These are phyloP conservation scores for Pichia thaimueangensis DNA, from an alignment of 805 yeast genomes.

Conservation along the genomic window DNA sequence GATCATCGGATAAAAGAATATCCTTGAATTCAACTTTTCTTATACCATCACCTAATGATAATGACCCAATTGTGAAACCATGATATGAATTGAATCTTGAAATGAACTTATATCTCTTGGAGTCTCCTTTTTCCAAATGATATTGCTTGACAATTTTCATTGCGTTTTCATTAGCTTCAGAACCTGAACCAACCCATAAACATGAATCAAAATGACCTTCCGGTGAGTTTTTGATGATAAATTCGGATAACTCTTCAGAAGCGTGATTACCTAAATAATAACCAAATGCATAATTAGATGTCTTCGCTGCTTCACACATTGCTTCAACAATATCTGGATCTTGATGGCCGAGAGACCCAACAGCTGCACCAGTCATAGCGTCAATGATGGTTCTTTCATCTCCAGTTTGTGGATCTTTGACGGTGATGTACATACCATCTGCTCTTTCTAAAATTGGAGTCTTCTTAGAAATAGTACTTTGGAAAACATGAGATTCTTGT, in stretches of 20 bases:
- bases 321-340: slow-evolving; percentile 35
- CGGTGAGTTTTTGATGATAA: slow-evolving; percentile 38
- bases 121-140: slow-evolving; percentile 36
- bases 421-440: slow-evolving; percentile 18
- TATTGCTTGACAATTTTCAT: slow-evolving; percentile 57
- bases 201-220: slow-evolving; percentile 35
- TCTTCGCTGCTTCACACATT: slow-evolving; percentile 33
- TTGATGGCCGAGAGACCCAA: slow-evolving; percentile 41
- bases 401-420: slow-evolving; percentile 36
- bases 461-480: slow-evolving; percentile 18
- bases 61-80: slow-evolving; percentile 42
- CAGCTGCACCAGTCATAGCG: slow-evolving; percentile 50
- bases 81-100: slow-evolving; percentile 43
- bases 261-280: slow-evolving; percentile 31
- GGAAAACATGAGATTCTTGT: slow-evolving; percentile 17
- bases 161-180: slow-evolving; percentile 79
- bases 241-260: slow-evolving; percentile 38
- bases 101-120: slow-evolving; percentile 35
- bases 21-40: slow-evolving; percentile 32
- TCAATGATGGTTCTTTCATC: slow-evolving; percentile 32
- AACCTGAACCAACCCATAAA: slow-evolving; percentile 59
- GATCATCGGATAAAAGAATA: slow-evolving; percentile 20
- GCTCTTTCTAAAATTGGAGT: slow-evolving; percentile 19
- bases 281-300: slow-evolving; percentile 34
- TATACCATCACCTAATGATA: slow-evolving; percentile 34